Evolutionary conservation across 768 basidiomycete species (phyloP), one percentile per base, ranked within the genome.

Genomic region (Leccinum variicolor): DNA sequence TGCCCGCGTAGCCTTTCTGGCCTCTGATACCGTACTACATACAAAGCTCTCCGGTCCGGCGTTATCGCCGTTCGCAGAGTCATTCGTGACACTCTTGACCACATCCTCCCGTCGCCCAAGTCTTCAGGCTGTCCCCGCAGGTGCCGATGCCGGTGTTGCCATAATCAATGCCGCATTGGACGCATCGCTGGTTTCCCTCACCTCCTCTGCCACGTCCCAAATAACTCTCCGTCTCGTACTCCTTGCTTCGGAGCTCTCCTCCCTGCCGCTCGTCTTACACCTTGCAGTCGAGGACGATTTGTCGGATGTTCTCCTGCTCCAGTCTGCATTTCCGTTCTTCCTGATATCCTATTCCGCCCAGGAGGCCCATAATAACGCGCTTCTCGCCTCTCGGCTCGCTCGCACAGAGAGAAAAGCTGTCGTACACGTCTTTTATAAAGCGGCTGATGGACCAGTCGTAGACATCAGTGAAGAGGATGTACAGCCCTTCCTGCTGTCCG

Each of bases 331-430:
- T 6, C 90, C 90, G 28, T 91, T 86, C 74, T 87, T 94, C 68
- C 64, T 98, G 51, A 79, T 95, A 65, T 95, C 93, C 6, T 79
- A 83, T 34, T 84, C 82, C 1, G 70, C 84, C 3, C 89, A 93
- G 69, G 82, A 94, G 67, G 92, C 94, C 4, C 90, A 96, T 64
- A 92, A 95, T 68, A 87, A 98, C 71, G 90, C 93, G 23, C 75
- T 98, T 34, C 81, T 98, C 17, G 92, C 93, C 14, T 86, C 91
- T 52, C 83, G 87, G 45, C 74, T 98, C 51, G 92, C 96, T 0
- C 80, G 80, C 36, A 71, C 79, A 7, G 84, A 89, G 64, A 77
- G 78, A 55, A 88, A 84, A 63, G 86, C 87, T 6, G 91, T 96
- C n/a, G 77, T 97, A 25, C 96, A 98, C 69, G 85, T 82, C 14